phyloP scores from a whole-genome alignment of 1,139 yeast species.

The Kurtzmaniella quercitrusa region DNA sequence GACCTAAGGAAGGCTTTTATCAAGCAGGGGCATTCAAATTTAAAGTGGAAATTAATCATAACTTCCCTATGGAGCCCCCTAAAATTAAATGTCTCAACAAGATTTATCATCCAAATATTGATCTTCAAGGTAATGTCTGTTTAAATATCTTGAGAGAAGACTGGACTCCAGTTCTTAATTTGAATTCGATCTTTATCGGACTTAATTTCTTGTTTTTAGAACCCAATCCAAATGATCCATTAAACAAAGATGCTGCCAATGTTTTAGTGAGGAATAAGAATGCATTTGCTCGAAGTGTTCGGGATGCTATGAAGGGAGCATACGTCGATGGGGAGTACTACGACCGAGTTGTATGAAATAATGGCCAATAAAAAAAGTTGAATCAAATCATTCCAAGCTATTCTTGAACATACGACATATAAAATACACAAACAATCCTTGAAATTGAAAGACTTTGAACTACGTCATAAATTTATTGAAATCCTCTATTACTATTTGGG shows the following conservation, averaged over 20 bases:
- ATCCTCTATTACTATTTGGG: conserved; percentile 5
- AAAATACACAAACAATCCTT: too few species aligned
- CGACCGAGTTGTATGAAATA: conserved; percentile 50
- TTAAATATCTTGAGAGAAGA: conserved; percentile 88
- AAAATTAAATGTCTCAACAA: conserved; percentile 66
- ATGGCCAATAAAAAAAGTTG: too few species aligned
- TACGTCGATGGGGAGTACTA: conserved; percentile 54
- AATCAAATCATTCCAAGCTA: too few species aligned
- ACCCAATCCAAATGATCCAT: conserved; percentile 89
- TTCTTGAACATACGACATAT: neutral
- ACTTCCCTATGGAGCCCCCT: conserved; percentile 93
- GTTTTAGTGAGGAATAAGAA: conserved; percentile 57
- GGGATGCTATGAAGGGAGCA: conserved; percentile 69
- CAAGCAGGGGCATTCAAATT: conserved; percentile 66
- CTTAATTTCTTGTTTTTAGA: conserved; percentile 81
- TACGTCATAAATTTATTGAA: neutral
- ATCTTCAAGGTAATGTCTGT: conserved; percentile 85
- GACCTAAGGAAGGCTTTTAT: conserved; percentile 82
- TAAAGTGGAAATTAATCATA: conserved; percentile 57
- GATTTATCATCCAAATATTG: conserved; percentile 94
- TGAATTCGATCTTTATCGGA: conserved; percentile 82
- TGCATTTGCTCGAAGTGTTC: conserved; percentile 57
- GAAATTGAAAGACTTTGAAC: too few species aligned
- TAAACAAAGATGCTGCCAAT: conserved; percentile 86
- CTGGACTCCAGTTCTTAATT: conserved; percentile 90